Base-by-base conservation (phyloP, 2,329 filamentous ascomycete species). In the Cephalotrichum gorgonifer region DNA sequence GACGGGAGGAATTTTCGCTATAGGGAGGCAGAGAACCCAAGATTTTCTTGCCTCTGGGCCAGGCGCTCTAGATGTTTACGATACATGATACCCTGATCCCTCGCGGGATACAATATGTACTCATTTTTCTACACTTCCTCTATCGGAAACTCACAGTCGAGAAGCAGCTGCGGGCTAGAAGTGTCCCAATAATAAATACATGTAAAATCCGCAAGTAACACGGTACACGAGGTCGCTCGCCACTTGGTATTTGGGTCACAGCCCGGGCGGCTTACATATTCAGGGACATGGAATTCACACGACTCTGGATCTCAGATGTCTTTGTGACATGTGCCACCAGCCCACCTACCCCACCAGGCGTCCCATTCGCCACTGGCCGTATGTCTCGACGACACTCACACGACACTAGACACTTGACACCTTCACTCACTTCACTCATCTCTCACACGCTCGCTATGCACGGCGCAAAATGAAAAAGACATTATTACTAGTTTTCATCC, bases 401-500 rank as follows among this genome's bases (percentile, higher is more conserved):
- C n/a, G 9, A 6, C 6, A n/a, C 17, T 39, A 20, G 6, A 39
- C 17, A n/a, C 22, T 20, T 39, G 12, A 33, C 30, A 15, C 30
- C 30, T 11, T 15, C 30, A 22, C 33, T 22, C 30, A 28, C 27
- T 33, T 47, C 31, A 23, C 4, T 43, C 43, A 27, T 27, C 11
- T 4, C 45, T 22, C 14, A 27, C 30, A 11, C 15, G 4, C 17
- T 11, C 6, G 15, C 6, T 20, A 22, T 39, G 35, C 17, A 9
- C 35, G 2, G n/a, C 17, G 17, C 26, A 53, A 46, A 52, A 83
- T 83, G 78, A 86, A 84, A 72, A 89, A 87, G 69, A 93, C 86
- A 51, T 68, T 94, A 33, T 67, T 94, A 35, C 69, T 94, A 52
- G 86, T 85, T 61, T 93, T 93, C 64, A 87, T 93, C 53, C 88